Base-by-base conservation (phyloP, 768 basidiomycete species). In the Exidia glandulosa region DNA sequence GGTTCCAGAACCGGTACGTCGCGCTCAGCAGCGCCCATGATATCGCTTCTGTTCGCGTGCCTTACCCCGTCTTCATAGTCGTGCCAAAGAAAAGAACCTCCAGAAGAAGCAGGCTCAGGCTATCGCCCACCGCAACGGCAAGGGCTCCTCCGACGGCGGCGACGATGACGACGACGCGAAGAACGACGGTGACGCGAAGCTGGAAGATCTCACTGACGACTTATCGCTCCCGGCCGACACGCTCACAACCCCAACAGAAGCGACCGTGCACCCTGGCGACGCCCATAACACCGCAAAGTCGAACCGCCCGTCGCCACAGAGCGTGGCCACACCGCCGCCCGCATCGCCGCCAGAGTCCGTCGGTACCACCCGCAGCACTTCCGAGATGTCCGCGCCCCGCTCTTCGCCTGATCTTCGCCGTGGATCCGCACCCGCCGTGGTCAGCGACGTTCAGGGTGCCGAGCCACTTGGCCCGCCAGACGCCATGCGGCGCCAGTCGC, bases 1-100 rank as follows among this genome's bases (percentile, higher is more conserved):
- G 89, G 90, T 92, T 92, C 71, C 90, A 93, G 73, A 93, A 93
- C 70, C 79, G 89, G 86, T 88, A 66, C 59, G 68, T 60, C 69
- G n/a, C n/a, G n/a, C n/a, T n/a, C n/a, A n/a, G n/a, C n/a, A n/a
- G n/a, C 67, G 54, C 55, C 33, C 61, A 52, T 47, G 62, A 2
- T 33, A 48, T 50, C 25, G 23, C 61, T 16, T n/a, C 41, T 58
- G 56, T 12, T 41, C 45, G 59, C 59, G 47, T 60, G 62, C 32
- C 58, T 54, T 52, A 52, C 37, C n/a, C 31, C 14, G 4, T 58
- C 27, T 32, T n/a, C n/a, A n/a, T 70, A 88, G 88, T 60, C 86
- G 90, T 59, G 90, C 90, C 57, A 93, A 93, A 72, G 88, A 89
- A 70, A 93, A 93, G 71, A 81, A 76, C 68, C 66, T 76, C 74